A percentile compares a stretch with the other conserved stretches of the same genome.
Conservation (phyloP, 768 basidiomycete species). For the Mycena amicta region DNA sequence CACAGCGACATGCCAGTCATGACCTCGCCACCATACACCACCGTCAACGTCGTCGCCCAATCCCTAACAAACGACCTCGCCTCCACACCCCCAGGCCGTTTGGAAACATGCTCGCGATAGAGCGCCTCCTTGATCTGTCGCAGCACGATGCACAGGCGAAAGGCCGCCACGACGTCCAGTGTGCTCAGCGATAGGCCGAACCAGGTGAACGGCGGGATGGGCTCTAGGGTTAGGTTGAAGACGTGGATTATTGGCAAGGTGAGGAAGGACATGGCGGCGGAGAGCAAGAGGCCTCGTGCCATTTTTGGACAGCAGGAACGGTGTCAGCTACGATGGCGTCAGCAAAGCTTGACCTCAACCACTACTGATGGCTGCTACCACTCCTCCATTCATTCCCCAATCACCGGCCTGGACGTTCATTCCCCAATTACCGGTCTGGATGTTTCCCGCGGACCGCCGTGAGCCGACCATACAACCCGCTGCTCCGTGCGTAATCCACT, state of each 20-base stretch:
- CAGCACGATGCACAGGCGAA: constrained; percentile 70
- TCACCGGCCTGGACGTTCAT: no score
- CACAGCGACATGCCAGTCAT: constrained; percentile 56
- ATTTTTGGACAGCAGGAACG: not conserved
- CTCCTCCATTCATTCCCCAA: no score
- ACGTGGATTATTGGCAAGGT: constrained; percentile 48
- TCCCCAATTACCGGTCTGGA: no score
- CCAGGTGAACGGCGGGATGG: constrained; percentile 69
- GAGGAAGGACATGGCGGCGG: constrained; percentile 32
- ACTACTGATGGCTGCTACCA: no score
- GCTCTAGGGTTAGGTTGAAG: constrained; percentile 56
- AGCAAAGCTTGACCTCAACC: no score
- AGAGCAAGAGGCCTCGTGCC: not conserved
- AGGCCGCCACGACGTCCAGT: constrained; percentile 66
- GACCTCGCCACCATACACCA: constrained; percentile 82
- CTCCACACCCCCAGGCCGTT: constrained; percentile 32
- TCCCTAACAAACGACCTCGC: constrained; percentile 59
- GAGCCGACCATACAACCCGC: no score
- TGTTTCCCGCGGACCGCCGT: no score
- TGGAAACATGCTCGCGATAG: constrained; percentile 45
- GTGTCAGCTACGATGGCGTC: no score
- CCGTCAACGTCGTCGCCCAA: constrained; percentile 56
- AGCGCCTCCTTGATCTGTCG: constrained; percentile 64
- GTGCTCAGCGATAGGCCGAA: constrained; percentile 60
- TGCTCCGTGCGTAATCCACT: no score